Conservation (phyloP, 805 yeast species). For the Candida hungchunana region DNA sequence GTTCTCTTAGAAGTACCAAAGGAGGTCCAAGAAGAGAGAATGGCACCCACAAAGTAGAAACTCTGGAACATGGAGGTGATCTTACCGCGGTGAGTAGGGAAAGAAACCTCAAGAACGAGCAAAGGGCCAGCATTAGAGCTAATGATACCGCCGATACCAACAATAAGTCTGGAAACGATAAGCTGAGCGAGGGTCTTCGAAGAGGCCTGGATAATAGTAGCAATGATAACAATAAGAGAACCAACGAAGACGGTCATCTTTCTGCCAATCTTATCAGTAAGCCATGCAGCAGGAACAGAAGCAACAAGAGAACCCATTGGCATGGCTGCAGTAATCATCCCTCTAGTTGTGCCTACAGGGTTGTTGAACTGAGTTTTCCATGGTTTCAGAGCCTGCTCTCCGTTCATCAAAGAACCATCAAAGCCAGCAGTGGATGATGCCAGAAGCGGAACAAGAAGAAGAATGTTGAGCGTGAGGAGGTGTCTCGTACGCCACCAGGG, state of each 20-base stretch:
- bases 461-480: conserved; percentile 30
- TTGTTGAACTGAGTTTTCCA: conserved; percentile 38
- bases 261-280: conserved; percentile 38
- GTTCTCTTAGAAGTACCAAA: conserved; percentile 36
- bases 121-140: conserved; percentile 43
- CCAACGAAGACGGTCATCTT: conserved; percentile 25
- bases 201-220: conserved; percentile 23
- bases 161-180: conserved; percentile 35
- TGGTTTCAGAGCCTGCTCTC: conserved; percentile 38
- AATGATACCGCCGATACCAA: conserved; percentile 44
- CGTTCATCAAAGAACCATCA: conserved; percentile 46
- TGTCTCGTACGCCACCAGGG: no score
- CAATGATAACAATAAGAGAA: conserved; percentile 19
- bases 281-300: conserved; percentile 24
- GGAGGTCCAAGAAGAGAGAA: conserved; percentile 47
- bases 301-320: conserved; percentile 35
- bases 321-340: conserved; percentile 37
- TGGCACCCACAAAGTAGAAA: conserved; percentile 49
- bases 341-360: conserved; percentile 35
- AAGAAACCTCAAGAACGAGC: conserved; percentile 46
- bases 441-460: conserved; percentile 37
- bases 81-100: conserved; percentile 38
- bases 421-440: conserved; percentile 44
- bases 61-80: conserved; percentile 43
- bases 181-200: no score